Conservation (phyloP, 1,284 basidiomycete species). For the Meripilus lineatus region DNA sequence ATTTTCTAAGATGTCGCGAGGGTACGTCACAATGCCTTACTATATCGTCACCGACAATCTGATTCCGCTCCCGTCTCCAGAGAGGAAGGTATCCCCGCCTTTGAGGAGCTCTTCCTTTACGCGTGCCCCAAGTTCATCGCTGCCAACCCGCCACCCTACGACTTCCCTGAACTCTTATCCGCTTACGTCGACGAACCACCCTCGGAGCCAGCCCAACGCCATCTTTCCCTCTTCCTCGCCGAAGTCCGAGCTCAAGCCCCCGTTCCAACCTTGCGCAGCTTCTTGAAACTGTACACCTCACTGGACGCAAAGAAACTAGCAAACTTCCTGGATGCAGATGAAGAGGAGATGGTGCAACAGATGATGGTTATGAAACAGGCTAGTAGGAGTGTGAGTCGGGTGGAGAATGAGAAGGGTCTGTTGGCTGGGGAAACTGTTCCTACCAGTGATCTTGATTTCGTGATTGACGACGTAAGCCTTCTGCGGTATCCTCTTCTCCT, state of each 20-base stretch:
- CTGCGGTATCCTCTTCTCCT: not conserved
- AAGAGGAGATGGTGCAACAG: constrained; percentile 94
- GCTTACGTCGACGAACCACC: constrained; percentile 43
- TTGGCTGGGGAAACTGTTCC: constrained; percentile 85
- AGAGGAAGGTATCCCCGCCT: constrained; percentile 76
- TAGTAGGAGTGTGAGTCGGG: constrained; percentile 68
- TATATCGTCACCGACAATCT: constrained; percentile 1
- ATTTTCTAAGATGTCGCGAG: constrained; percentile 78
- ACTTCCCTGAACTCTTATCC: constrained; percentile 68
- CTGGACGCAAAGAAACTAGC: constrained; percentile 91
- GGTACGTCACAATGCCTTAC: constrained; percentile 41
- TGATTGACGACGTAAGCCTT: constrained; percentile 79
- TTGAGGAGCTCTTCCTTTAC: constrained; percentile 92
- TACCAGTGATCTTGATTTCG: constrained; percentile 93
- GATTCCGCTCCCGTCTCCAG: constrained; percentile 28
- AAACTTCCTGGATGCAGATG: constrained; percentile 83
- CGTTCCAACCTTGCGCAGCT: constrained; percentile 84
- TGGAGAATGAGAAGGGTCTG: constrained; percentile 51
- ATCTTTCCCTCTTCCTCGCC: constrained; percentile 78
- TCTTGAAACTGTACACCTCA: constrained; percentile 94
- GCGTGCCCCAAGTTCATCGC: constrained; percentile 97
- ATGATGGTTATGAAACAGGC: constrained; percentile 96
- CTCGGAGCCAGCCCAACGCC: constrained; percentile 78
- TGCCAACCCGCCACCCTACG: constrained; percentile 91
- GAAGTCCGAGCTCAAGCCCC: constrained; percentile 75